These are phyloP conservation scores for Malbranchea cinnamomea DNA, from an alignment of 2,329 filamentous ascomycete genomes.

Conservation along the genomic window DNA sequence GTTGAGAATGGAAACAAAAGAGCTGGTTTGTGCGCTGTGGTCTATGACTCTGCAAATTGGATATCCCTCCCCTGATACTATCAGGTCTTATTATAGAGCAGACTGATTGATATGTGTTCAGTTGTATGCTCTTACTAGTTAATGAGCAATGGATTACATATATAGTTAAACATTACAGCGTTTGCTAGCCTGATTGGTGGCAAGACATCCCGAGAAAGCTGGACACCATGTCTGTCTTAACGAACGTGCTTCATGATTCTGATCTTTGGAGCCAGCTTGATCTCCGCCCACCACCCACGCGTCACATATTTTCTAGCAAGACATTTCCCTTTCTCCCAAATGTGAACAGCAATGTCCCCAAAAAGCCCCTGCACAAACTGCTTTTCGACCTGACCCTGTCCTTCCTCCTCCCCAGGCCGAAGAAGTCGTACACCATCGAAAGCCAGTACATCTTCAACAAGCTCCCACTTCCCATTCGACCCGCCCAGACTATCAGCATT, in stretches of 20 bases:
- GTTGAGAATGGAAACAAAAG: too few relatives aligned
- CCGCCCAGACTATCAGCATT: constrained; percentile 13
- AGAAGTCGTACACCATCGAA: constrained; percentile 37
- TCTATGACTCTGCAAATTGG: too few relatives aligned
- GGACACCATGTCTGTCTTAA: constrained; percentile 1
- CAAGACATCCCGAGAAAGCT: background rate
- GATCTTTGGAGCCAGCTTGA: constrained; percentile 39
- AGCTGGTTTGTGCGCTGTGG: too few relatives aligned
- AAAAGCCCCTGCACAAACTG: constrained; percentile 20
- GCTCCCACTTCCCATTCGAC: constrained; percentile 37
- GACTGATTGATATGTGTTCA: too few relatives aligned
- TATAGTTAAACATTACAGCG: too few relatives aligned
- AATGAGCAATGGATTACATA: too few relatives aligned
- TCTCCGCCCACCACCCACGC: constrained; percentile 40
- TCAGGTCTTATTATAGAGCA: background rate
- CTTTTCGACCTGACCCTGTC: constrained; percentile 18
- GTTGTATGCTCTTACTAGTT: too few relatives aligned
- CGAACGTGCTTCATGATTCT: constrained; percentile 31
- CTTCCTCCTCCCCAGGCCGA: constrained; percentile 24
- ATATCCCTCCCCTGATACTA: too few relatives aligned
- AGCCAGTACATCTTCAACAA: constrained; percentile 34
- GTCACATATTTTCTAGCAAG: constrained; percentile 20
- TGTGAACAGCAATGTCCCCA: constrained; percentile 16
- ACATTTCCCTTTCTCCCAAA: constrained; percentile 17
- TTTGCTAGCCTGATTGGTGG: too few relatives aligned